Evolutionary conservation across 2,329 filamentous ascomycete genomes (phyloP).

Genomic region (Claviceps lovelessii): DNA sequence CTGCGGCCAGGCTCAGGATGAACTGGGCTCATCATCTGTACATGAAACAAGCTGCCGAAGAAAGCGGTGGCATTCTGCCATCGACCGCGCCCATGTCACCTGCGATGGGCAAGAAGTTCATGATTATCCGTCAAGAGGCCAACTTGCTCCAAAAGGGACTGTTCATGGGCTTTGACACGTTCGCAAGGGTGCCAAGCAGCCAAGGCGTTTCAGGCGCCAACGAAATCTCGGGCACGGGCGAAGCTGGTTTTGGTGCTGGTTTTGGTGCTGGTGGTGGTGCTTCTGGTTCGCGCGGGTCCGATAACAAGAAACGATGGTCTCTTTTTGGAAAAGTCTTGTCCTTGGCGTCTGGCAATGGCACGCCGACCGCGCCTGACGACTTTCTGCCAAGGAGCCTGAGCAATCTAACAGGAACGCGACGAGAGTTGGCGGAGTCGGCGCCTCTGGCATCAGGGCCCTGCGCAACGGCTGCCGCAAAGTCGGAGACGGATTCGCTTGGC

Average conservation of each 20-base stretch:
- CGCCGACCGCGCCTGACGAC: neutral
- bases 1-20: slow-evolving; percentile 53
- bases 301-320: slow-evolving; percentile 47
- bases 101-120: slow-evolving; percentile 69
- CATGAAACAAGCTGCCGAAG: slow-evolving; percentile 53
- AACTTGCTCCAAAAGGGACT: slow-evolving; percentile 32
- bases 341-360: slow-evolving; percentile 14
- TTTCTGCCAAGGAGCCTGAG: neutral
- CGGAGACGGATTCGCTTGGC: slow-evolving; percentile 38
- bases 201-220: slow-evolving; percentile 11
- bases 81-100: slow-evolving; percentile 74
- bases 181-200: slow-evolving; percentile 16
- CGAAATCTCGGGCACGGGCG: slow-evolving; percentile 13
- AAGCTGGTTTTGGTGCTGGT: neutral
- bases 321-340: slow-evolving; percentile 49
- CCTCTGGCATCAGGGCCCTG: slow-evolving; percentile 3
- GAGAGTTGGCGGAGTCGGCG: neutral
- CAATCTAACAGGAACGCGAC: neutral
- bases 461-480: slow-evolving; percentile 20
- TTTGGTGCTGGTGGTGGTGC: too few relatives aligned
- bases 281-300: slow-evolving; percentile 14
- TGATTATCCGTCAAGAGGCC: slow-evolving; percentile 73
- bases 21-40: slow-evolving; percentile 71
- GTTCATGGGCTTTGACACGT: slow-evolving; percentile 35
- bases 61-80: slow-evolving; percentile 38